Base-by-base conservation (phyloP, 2,329 filamentous ascomycete species). In the Capronia coronata region DNA sequence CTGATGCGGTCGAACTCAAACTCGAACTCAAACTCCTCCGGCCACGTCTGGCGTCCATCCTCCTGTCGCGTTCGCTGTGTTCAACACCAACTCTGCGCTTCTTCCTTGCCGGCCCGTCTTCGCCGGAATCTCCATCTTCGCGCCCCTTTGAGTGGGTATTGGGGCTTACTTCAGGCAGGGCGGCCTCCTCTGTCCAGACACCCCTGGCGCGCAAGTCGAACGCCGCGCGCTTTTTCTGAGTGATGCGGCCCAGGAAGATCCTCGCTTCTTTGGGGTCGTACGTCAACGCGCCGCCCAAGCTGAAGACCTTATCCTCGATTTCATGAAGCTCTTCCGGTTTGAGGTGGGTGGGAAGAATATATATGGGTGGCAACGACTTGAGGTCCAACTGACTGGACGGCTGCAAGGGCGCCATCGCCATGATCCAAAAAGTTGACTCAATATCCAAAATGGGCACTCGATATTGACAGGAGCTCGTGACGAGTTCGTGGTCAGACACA, bases 161-260 rank as follows among this genome's bases (percentile, higher is more conserved):
- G 29, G 29, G 16, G 27, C 30, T 37, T 4, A 10, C n/a, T 19
- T 46, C 41, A 1, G 52, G 52, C 19, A 56, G 43, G 5, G 44
- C 13, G 16, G 45, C 29, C 43, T 73, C 67, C 44, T 74, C 65
- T 35, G 69, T 71, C 64, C 66, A 70, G 2, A 95, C 59, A 11
- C 80, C 82, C 39, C 79, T 76, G 5, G 79, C 76, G 46, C 87
- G 76, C 53, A 97, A 71, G 67, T 97, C 91, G 59, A 94, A 82
- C 40, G 78, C 74, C 1, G 87, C 87, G 14, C 91, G 77, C 60
- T 80, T 77, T 56, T 79, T 82, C 48, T 79, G 83, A 0, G 75
- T 74, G 27, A 94, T 75, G 57, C 82, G 87, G 1, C 86, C 88
- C 23, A 97, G 65, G 1, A 95, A 73, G 2, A 96, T 66, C 3